Evolutionary conservation across 345 rosid species (phyloP).

Genomic region (Eucalyptus tenuipes): DNA sequence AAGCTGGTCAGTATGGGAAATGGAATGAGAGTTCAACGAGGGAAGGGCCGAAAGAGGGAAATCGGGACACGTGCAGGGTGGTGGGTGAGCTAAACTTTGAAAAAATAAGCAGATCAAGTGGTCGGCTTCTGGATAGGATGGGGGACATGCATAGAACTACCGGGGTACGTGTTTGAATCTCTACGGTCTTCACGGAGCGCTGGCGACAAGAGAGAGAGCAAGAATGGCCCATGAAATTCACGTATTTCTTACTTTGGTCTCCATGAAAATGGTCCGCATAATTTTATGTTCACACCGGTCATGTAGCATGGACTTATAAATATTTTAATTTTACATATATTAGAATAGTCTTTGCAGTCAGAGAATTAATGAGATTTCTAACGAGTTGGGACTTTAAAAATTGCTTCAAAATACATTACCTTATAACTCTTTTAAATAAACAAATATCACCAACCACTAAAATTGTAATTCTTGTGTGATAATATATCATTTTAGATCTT

Average conservation of each 20-base stretch:
- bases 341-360: background rate
- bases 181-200: background rate
- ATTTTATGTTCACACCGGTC: background rate
- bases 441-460: background rate
- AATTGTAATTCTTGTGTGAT: background rate
- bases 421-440: background rate
- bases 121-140: background rate
- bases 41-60: background rate
- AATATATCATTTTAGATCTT: too few species aligned
- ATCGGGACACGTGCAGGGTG: slow-evolving; percentile 21
- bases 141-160: background rate
- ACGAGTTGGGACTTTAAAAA: background rate
- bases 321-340: background rate
- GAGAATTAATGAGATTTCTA: background rate
- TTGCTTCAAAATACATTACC: background rate
- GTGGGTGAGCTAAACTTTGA: slow-evolving; percentile 76
- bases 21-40: background rate
- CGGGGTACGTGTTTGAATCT: background rate
- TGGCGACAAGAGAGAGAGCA: background rate
- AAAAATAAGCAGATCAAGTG: slow-evolving; percentile 3
- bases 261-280: background rate
- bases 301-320: background rate
- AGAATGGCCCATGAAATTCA: background rate
- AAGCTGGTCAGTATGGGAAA: background rate
- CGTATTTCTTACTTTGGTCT: background rate